Evolutionary conservation across 2,329 filamentous ascomycete species (phyloP).

Genomic region (Cladosporium sp.): DNA sequence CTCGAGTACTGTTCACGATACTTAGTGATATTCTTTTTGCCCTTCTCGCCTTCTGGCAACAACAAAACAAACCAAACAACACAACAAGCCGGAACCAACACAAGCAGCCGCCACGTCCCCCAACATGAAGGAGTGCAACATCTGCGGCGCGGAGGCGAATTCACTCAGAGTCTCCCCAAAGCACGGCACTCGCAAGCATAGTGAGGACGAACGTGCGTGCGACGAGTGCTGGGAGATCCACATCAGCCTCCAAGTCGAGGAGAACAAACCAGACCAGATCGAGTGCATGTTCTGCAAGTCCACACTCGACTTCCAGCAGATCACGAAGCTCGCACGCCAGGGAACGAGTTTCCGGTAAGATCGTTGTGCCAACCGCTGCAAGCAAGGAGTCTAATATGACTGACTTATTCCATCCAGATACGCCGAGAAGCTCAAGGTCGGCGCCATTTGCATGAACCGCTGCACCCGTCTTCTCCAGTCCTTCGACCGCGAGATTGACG

Average conservation of each 20-base stretch:
- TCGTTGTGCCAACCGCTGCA: too few species aligned
- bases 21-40: too few species aligned
- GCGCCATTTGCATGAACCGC: constrained; percentile 20
- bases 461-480: constrained; percentile 12
- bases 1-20: too few species aligned
- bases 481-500: constrained; percentile 19
- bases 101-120: neutral
- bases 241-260: constrained; percentile 23
- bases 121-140: constrained; percentile 15
- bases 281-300: constrained; percentile 24
- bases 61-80: too few species aligned
- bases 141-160: constrained; percentile 16
- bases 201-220: constrained; percentile 20
- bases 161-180: constrained; percentile 11
- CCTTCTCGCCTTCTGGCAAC: too few species aligned
- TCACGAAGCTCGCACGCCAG: neutral
- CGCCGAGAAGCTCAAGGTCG: neutral
- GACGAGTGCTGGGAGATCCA: constrained; percentile 26
- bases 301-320: neutral
- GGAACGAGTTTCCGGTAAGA: neutral
- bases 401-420: neutral
- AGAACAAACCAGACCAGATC: constrained; percentile 7
- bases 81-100: neutral
- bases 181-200: neutral
- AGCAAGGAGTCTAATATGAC: neutral